Conservation (phyloP, 345 rosid genomes). For the Excoecaria agallocha region DNA sequence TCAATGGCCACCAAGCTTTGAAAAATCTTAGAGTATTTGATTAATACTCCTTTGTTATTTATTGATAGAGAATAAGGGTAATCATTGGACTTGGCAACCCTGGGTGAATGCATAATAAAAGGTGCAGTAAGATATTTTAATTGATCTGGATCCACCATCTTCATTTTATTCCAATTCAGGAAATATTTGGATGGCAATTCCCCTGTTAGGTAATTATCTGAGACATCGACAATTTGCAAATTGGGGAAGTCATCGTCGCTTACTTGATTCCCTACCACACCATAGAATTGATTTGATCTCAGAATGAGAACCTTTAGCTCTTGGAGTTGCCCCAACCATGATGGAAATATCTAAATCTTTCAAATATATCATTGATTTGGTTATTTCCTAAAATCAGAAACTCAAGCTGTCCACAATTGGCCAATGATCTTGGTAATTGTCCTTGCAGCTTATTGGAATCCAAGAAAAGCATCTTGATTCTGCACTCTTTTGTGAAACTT, state of each 20-base stretch:
- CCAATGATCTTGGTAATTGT: conserved; percentile 16
- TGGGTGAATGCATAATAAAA: not conserved
- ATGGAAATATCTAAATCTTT: too few relatives aligned
- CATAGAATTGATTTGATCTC: not conserved
- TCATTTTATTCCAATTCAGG: conserved; percentile 8
- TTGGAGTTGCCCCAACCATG: conserved; percentile 11
- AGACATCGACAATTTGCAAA: too few relatives aligned
- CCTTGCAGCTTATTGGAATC: conserved; percentile 7
- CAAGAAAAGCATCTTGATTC: not conserved
- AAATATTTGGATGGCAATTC: not conserved
- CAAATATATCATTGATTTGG: not conserved
- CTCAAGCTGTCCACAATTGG: conserved; percentile 7
- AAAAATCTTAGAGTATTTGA: not conserved
- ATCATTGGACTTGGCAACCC: not conserved
- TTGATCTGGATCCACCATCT: not conserved
- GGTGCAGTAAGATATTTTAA: not conserved
- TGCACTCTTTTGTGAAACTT: not conserved
- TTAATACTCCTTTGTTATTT: not conserved
- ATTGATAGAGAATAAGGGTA: not conserved
- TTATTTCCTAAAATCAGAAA: too few relatives aligned
- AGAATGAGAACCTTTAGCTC: conserved; percentile 5
- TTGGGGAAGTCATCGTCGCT: too few relatives aligned
- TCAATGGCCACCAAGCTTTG: conserved; percentile 1
- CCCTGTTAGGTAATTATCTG: conserved; percentile 6
- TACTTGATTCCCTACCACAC: too few relatives aligned